phyloP scores from a whole-genome alignment of 441 rosid species.

The Aquilaria agallochum region DNA sequence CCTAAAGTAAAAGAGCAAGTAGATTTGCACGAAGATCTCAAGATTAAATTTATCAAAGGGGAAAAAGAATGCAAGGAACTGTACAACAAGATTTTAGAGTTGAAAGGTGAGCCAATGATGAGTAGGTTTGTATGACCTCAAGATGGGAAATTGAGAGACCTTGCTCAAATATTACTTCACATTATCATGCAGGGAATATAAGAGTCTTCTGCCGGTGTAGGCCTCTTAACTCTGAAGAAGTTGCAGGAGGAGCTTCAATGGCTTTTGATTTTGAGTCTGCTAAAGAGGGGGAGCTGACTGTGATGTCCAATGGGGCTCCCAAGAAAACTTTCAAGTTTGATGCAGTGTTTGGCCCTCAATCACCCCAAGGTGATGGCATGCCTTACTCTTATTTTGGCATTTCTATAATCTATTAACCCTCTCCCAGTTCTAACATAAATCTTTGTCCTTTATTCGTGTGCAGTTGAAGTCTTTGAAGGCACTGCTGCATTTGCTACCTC shows the following conservation, averaged over 20 bases:
- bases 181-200: constrained; percentile 71
- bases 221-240: constrained; percentile 74
- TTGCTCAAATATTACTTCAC: constrained; percentile 12
- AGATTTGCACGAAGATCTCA: constrained; percentile 57
- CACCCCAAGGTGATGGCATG: constrained; percentile 68
- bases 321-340: constrained; percentile 82
- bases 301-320: constrained; percentile 70
- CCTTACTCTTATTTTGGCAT: constrained; percentile 5
- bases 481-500: constrained; percentile 87
- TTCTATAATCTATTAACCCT: not conserved
- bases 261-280: constrained; percentile 75
- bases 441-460: constrained; percentile 14
- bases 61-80: constrained; percentile 75
- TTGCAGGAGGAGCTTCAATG: constrained; percentile 49
- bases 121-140: constrained; percentile 6
- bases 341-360: constrained; percentile 82
- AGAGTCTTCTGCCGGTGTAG: constrained; percentile 95
- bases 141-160: constrained; percentile 10
- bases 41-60: constrained; percentile 61
- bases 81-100: constrained; percentile 85
- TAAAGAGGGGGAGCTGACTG: constrained; percentile 77
- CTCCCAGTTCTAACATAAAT: not conserved
- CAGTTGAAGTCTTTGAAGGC: constrained; percentile 86
- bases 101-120: constrained; percentile 57
- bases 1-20: constrained; percentile 63